These are phyloP conservation scores for Candida railenensis DNA, from an alignment of 805 yeast species.

Conservation along the genomic window DNA sequence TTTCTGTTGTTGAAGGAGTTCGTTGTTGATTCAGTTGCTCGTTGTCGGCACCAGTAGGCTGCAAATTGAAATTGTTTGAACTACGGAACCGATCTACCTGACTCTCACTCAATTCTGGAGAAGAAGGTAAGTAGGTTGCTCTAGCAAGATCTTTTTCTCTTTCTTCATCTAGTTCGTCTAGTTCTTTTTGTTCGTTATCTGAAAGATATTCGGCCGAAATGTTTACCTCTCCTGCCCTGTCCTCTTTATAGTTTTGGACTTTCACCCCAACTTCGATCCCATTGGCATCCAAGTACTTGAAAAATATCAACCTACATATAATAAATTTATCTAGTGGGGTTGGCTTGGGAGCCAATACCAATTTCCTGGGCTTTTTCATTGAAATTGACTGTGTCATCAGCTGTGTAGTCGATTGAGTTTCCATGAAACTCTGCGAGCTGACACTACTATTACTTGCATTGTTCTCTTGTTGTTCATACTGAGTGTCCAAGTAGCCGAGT, in stretches of 20 bases:
- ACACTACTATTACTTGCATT: background rate
- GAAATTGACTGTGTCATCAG: conserved; percentile 1
- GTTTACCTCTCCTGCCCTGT: conserved; percentile 1
- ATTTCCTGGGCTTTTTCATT: background rate
- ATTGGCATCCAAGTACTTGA: background rate
- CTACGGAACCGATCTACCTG: conserved; percentile 6
- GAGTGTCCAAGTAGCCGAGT: conserved; percentile 30
- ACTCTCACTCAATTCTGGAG: conserved; percentile 14
- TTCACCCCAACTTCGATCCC: background rate
- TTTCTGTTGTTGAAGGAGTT: too few relatives aligned
- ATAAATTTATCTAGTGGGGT: background rate
- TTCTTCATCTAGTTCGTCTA: background rate
- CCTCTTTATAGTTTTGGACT: conserved; percentile 3
- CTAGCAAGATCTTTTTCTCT: background rate
- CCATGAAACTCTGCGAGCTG: background rate
- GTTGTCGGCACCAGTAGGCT: background rate
- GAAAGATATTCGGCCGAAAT: background rate
- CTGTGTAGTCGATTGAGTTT: background rate
- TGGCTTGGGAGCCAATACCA: conserved; percentile 1
- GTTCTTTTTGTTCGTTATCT: background rate
- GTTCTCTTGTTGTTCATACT: conserved; percentile 14
- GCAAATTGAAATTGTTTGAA: background rate
- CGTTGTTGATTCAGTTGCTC: background rate
- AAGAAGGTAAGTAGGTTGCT: conserved; percentile 12
- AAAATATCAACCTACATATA: conserved; percentile 4